A percentile compares a stretch with the other conserved stretches of the same genome.
Evolutionary conservation across 164 flowering plant genomes (phyloP).

Genomic region (Liquidambar formosana): DNA sequence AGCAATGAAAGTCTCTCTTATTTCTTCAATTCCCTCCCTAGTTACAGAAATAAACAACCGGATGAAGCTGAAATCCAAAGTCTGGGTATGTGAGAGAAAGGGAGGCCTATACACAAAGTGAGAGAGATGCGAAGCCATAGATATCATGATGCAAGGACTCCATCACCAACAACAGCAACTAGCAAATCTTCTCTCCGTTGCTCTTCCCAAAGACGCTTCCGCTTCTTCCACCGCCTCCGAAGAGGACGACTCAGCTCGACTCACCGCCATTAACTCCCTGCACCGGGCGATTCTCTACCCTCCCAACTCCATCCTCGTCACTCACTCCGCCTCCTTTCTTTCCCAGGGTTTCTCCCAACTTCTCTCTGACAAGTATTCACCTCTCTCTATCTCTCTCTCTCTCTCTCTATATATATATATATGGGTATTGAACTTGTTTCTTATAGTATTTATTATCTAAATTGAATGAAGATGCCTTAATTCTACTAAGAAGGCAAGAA

Average conservation of each 20-base stretch:
- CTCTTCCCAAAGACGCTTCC: slow-evolving; percentile 62
- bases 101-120: background rate
- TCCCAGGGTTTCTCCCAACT: slow-evolving; percentile 82
- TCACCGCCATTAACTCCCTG: slow-evolving; percentile 76
- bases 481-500: too few relatives aligned
- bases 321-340: slow-evolving; percentile 86
- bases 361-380: slow-evolving; percentile 72
- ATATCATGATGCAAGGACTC: slow-evolving; percentile 67
- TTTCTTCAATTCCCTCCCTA: too few relatives aligned
- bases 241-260: slow-evolving; percentile 53
- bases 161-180: slow-evolving; percentile 90
- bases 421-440: background rate
- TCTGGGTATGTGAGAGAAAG: background rate
- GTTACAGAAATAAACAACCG: too few relatives aligned
- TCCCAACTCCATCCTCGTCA: slow-evolving; percentile 74
- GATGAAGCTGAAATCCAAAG: background rate
- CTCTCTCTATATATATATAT: background rate
- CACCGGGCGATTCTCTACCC: slow-evolving; percentile 81
- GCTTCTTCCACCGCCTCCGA: slow-evolving; percentile 29
- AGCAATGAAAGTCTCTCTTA: too few relatives aligned
- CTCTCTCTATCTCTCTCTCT: background rate
- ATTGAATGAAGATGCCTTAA: too few relatives aligned
- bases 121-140: slow-evolving; percentile 6
- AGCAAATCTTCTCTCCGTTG: slow-evolving; percentile 74
- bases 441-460: too few relatives aligned